Base-by-base conservation (phyloP, 139 green algal species). In the Volvox reticuliferus region DNA sequence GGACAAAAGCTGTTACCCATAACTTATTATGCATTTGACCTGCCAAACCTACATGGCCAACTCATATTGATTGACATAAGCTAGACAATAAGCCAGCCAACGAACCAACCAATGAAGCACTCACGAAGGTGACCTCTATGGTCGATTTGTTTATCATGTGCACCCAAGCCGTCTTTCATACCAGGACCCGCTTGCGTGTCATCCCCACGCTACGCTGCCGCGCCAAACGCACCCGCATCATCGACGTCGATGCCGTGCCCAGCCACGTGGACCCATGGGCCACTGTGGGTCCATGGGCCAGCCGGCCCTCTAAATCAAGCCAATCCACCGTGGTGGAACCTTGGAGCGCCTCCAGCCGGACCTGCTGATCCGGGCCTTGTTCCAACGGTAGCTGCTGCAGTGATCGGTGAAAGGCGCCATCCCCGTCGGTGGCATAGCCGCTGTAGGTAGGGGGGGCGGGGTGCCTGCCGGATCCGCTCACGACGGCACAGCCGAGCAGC, bases 131-230 rank as follows among this genome's bases (percentile, higher is more conserved):
- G 9, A 55, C 44, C 44, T 9, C 5, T 55, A 55, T 55, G 44
- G 44, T 5, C 9, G 9, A 5, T 14, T 55, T 55, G 44, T 55
- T 9, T 16, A 79, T 35, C 28, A 37, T 6, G 33, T 32, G 19
- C 28, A 79, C 65, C 65, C 21, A 12, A 24, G 16, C 76, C 37
- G 0, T 12, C 36, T 16, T 9, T 85, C 44, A 86, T 14, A 61
- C 50, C 12, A 86, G 79, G n/a, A 86, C 32, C 79, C 79, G 22
- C 79, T 86, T 86, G 26, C 79, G 44, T 44, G 79, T 86, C 12
- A 86, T 50, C 12, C 79, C 79, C 44, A 86, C 79, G 79, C 79
- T 86, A 18, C 79, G 79, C 50, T 86, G 79, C 30, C 79, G 44
- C 9, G 79, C 12, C 78, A 68, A 44, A 12, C 78, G 78, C 78